Percentiles rank a stretch among this genome's conserved stretches.
These are phyloP conservation scores for Hortiboletus campestris DNA, from an alignment of 768 basidiomycete species.

Conservation along the genomic window DNA sequence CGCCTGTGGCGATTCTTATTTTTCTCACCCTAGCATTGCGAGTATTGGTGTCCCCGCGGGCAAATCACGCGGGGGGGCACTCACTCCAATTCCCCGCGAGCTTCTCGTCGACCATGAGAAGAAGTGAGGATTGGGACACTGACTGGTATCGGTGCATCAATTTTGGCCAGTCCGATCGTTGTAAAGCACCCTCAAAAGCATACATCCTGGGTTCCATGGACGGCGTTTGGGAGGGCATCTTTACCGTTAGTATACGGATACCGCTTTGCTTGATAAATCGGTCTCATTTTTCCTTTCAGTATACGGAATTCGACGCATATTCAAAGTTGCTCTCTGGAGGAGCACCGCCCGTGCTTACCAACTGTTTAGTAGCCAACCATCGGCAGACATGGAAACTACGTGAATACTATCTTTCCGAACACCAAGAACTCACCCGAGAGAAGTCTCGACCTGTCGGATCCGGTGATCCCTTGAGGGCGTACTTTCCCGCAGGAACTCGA, in stretches of 20 bases:
- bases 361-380: conserved; percentile 76
- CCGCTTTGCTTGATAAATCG: not conserved
- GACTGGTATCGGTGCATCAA: conserved; percentile 64
- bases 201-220: conserved; percentile 69
- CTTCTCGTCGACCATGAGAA: conserved; percentile 10
- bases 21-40: conserved; percentile 54
- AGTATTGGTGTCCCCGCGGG: conserved; percentile 7
- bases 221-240: conserved; percentile 78
- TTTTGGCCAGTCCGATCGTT: conserved; percentile 32
- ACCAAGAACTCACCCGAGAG: conserved; percentile 16
- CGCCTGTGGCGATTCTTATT: conserved; percentile 68
- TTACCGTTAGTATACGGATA: conserved; percentile 53
- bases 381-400: conserved; percentile 87
- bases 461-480: conserved; percentile 63
- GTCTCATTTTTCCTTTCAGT: conserved; percentile 40
- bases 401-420: conserved; percentile 62
- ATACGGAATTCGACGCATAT: conserved; percentile 84
- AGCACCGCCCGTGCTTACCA: conserved; percentile 62
- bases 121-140: conserved; percentile 61
- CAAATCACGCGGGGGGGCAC: not conserved
- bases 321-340: conserved; percentile 71
- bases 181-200: conserved; percentile 39
- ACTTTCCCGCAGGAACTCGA: conserved; percentile 54
- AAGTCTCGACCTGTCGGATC: conserved; percentile 40
- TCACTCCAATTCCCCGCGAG: conserved; percentile 16